A percentile compares a stretch with the other conserved stretches of the same genome.
phyloP scores from a whole-genome alignment of 805 yeast genomes.

The Cyberlindnera mycetangii region DNA sequence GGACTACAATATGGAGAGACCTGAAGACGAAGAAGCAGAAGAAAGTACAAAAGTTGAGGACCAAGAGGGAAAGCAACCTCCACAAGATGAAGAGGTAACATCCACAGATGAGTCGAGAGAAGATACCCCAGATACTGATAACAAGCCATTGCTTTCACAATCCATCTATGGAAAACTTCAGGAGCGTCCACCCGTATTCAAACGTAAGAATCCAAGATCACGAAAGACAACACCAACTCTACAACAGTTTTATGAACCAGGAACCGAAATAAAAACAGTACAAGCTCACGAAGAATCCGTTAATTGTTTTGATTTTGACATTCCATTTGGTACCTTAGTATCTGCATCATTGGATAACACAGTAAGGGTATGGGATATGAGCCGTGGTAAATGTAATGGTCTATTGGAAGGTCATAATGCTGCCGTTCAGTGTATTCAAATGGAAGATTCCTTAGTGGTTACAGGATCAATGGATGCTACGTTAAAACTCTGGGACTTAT shows the following conservation, averaged over 20 bases:
- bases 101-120: slow-evolving; percentile 11
- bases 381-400: slow-evolving; percentile 49
- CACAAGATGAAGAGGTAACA: not conserved
- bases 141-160: slow-evolving; percentile 36
- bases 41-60: slow-evolving; percentile 12
- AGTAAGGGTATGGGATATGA: slow-evolving; percentile 81
- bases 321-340: slow-evolving; percentile 73
- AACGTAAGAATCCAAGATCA: slow-evolving; percentile 29
- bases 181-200: slow-evolving; percentile 32
- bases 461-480: slow-evolving; percentile 65
- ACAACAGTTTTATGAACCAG: slow-evolving; percentile 62
- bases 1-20: slow-evolving; percentile 36
- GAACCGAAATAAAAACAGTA: slow-evolving; percentile 48
- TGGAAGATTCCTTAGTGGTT: slow-evolving; percentile 47
- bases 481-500: slow-evolving; percentile 58
- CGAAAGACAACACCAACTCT: slow-evolving; percentile 59
- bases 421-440: slow-evolving; percentile 55
- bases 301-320: slow-evolving; percentile 62
- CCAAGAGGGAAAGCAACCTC: not conserved
- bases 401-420: slow-evolving; percentile 59
- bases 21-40: slow-evolving; percentile 23
- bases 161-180: slow-evolving; percentile 44
- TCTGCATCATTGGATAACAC: slow-evolving; percentile 77
- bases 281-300: slow-evolving; percentile 52
- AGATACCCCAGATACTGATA: slow-evolving; percentile 13